Base-by-base conservation (phyloP, 73 alveolate species). In the Paramecium primaurelia region DNA sequence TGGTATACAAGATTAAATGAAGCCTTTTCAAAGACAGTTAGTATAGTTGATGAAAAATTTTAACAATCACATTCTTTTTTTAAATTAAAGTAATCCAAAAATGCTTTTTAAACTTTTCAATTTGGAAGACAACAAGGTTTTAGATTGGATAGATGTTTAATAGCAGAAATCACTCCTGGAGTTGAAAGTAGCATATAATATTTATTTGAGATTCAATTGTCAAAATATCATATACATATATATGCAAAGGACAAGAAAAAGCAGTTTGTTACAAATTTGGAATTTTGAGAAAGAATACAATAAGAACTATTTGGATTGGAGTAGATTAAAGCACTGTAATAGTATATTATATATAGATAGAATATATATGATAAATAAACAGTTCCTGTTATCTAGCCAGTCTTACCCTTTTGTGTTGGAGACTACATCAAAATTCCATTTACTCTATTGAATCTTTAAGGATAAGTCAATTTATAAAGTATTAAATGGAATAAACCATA, bases 1-100 rank as follows among this genome's bases (percentile, higher is more conserved):
- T 75, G 68, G 88, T 40, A 75, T 10, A 75, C 58, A 8, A 75
- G 88, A 75, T 75, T 75, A 16, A 75, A 75, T 75, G 68, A 37
- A 32, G 58, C 88, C 0, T 26, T 75, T 34, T 32, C 58, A 37
- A 37, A 34, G 10, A 40, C 88, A 0, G 37, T 37, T 2, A 34
- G 38, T 9, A 30, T 32, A 0, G 49, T 75, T 18, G 88, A 75
- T 32, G 49, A 34, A 32, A 16, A 22, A 75, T 75, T 75, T 75
- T 37, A 34, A 37, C 34, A 75, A 14, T 30, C 58, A 11, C 49
- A 75, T 37, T 45, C 58, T 4, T 75, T 75, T 75, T 45, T 75
- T 20, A 75, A 75, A 75, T 75, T 75, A 18, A 75, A 40, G 18
- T 6, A 22, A n/a, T 34, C 68, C 7, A 34, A 30, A 34, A 30